Conservation (phyloP, 2,329 filamentous ascomycete genomes). For the Phialophora tarda region DNA sequence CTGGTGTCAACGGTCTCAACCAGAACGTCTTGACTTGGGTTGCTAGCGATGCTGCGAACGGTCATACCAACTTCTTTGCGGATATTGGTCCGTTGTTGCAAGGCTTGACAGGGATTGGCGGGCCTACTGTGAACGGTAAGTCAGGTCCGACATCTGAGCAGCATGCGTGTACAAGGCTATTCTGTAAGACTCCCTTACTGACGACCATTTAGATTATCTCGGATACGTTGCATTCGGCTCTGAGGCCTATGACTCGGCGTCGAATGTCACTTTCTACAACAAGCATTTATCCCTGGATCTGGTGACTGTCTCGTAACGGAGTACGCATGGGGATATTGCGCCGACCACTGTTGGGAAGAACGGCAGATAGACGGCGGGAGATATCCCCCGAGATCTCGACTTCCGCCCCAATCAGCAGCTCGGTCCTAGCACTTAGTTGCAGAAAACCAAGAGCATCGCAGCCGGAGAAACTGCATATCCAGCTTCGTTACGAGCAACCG, state of each 20-base stretch:
- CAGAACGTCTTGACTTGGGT: conserved; percentile 61
- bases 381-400: neutral
- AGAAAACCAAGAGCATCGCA: neutral
- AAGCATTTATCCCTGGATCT: conserved; percentile 44
- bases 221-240: conserved; percentile 61
- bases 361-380: neutral
- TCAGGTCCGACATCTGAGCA: neutral
- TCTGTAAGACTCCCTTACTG: neutral
- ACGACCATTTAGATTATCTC: conserved; percentile 50
- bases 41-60: conserved; percentile 38
- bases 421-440: neutral
- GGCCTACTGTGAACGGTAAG: conserved; percentile 45
- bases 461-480: neutral
- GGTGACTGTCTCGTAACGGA: conserved; percentile 6
- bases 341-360: neutral
- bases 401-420: neutral
- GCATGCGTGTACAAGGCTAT: neutral
- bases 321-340: neutral
- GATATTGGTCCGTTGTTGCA: conserved; percentile 56
- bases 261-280: conserved; percentile 58
- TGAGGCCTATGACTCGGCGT: conserved; percentile 54
- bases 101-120: conserved; percentile 44
- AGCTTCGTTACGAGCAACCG: neutral
- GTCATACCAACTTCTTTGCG: conserved; percentile 52
- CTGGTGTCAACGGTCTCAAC: conserved; percentile 48